phyloP scores from a whole-genome alignment of 371 early-diverging fungal genomes.

The Hamiltosporidium tvaerminnensis region DNA sequence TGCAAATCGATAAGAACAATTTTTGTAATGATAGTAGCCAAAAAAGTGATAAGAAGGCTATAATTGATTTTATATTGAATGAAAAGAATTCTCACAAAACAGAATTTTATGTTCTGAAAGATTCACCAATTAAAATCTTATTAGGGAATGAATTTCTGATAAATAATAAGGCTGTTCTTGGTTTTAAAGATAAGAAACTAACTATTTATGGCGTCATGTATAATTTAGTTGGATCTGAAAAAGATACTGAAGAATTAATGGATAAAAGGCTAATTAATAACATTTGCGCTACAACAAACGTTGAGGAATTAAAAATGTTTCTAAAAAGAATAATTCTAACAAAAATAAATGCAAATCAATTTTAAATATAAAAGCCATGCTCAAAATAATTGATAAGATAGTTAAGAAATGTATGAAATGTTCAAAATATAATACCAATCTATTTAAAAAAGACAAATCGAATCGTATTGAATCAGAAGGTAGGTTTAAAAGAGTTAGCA shows the following conservation, averaged over 20 bases:
- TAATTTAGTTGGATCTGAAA: neutral
- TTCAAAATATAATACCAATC: neutral
- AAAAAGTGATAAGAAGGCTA: neutral
- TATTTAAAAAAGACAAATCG: neutral
- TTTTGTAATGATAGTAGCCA: neutral
- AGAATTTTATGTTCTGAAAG: neutral
- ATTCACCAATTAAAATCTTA: neutral
- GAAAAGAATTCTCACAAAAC: neutral
- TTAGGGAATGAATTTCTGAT: neutral
- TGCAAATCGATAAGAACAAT: neutral
- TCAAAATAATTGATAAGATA: neutral
- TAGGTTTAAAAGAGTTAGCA: neutral
- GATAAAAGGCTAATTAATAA: neutral
- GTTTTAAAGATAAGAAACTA: neutral
- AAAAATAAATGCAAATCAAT: neutral
- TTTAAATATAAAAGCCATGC: neutral
- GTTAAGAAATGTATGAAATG: neutral
- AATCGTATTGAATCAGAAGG: neutral
- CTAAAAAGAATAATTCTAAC: neutral
- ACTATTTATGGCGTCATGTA: neutral
- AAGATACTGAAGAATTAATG: neutral
- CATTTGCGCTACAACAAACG: neutral
- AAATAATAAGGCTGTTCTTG: neutral
- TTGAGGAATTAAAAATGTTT: neutral
- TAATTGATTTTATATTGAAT: neutral